Evolutionary conservation across 2,329 filamentous ascomycete genomes (phyloP), one percentile per base, ranked within the genome.

Genomic region (Cordyceps fumosorosea): DNA sequence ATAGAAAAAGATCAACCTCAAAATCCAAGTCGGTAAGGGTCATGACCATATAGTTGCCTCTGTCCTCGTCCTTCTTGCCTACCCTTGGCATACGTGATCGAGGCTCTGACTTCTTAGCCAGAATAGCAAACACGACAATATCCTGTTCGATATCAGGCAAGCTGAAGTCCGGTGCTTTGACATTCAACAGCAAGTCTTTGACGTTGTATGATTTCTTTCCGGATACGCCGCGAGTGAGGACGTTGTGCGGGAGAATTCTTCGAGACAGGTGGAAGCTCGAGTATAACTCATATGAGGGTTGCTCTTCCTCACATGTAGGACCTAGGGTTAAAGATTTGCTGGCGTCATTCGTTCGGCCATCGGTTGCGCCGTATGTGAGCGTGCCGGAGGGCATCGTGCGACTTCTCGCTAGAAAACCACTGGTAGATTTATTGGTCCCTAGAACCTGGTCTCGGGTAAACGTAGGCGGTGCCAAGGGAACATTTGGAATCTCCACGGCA

Each of bases 41-140:
- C 65, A 99, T 79, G 1, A 93, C 89, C 90, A 99, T 97, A 77
- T 96, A 99, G 73, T 96, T 97, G 56, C 89, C 88, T 22, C 82
- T 80, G 60, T 87, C 82, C 11, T 84, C 80, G 51, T 82, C 74
- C 34, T 74, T 78, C 62, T 75, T 75, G 22, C 72, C 76, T 12
- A 74, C 69, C 3, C 73, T 70, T 4, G 78, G 75, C 66, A 83
- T 81, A 70, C 88, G 85, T 1, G 78, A 71, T 47, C 86, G 87
- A 0, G 95, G 92, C 0, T 89, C 86, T 0, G 95, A 96, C 73
- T 98, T 98, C 50, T 87, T 89, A 7, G 91, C 91, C 24, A 99
- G 84, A 63, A 97, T 88, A 10, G 86, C 95, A 69, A 98, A 88
- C 2, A 98, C 84, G 8, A 99, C 91, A 69, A 93, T 89, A 73